These are phyloP conservation scores for Microsporum canis DNA, from an alignment of 2,329 filamentous ascomycete species.

Conservation along the genomic window DNA sequence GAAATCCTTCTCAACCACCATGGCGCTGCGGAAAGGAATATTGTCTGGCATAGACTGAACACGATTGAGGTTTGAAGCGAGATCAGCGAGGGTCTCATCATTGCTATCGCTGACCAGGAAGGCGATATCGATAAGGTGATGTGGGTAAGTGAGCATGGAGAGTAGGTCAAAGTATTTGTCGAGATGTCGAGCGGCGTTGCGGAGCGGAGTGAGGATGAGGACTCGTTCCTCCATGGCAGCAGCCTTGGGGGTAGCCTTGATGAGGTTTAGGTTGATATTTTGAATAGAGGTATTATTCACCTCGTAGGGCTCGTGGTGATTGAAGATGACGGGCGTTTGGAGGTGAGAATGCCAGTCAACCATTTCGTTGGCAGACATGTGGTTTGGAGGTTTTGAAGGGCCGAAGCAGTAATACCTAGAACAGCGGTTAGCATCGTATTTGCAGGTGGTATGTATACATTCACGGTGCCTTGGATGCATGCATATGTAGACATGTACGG, in stretches of 20 bases:
- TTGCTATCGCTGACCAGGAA: conserved; percentile 88
- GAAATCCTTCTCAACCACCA: conserved; percentile 87
- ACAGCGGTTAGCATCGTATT: background rate
- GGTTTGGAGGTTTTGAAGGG: conserved; percentile 86
- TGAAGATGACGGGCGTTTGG: conserved; percentile 89
- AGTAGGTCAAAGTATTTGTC: conserved; percentile 89
- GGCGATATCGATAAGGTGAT: conserved; percentile 85
- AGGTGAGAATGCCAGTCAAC: conserved; percentile 79
- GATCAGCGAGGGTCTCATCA: conserved; percentile 81
- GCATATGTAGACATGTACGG: background rate
- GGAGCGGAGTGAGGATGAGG: conserved; percentile 82
- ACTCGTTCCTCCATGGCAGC: conserved; percentile 72
- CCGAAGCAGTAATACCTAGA: conserved; percentile 93
- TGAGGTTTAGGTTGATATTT: conserved; percentile 70
- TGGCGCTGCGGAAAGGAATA: conserved; percentile 67
- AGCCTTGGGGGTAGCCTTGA: conserved; percentile 70
- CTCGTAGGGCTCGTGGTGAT: conserved; percentile 79
- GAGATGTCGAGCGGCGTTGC: conserved; percentile 73
- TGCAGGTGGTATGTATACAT: background rate
- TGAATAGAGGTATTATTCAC: conserved; percentile 71
- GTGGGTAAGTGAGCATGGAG: conserved; percentile 80
- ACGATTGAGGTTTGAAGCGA: conserved; percentile 74
- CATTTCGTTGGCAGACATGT: conserved; percentile 86
- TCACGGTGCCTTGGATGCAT: background rate
- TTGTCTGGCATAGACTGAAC: conserved; percentile 60